Percentiles rank a stretch among this genome's conserved stretches.
Conservation (phyloP, 768 basidiomycete genomes). For the Suillus weaverae region DNA sequence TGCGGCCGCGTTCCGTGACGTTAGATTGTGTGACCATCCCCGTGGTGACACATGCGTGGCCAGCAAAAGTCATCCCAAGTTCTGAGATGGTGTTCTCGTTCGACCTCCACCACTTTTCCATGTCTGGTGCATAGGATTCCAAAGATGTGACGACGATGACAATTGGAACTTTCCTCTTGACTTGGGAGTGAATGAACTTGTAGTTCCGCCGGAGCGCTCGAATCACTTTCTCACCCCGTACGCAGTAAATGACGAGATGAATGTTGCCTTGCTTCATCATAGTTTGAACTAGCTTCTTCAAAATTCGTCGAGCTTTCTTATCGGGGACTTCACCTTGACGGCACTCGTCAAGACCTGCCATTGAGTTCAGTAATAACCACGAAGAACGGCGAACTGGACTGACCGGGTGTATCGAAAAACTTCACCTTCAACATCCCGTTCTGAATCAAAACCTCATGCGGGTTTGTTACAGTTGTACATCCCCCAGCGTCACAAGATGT, state of each 20-base stretch:
- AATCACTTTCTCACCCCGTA: constrained; percentile 39
- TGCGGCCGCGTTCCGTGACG: too few relatives aligned
- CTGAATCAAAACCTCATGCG: neutral
- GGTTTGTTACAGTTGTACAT: neutral
- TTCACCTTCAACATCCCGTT: neutral
- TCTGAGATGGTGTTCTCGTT: constrained; percentile 8
- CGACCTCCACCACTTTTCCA: constrained; percentile 39
- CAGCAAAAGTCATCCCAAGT: neutral
- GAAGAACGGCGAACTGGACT: neutral
- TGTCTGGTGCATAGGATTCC: constrained; percentile 23
- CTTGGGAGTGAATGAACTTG: constrained; percentile 36
- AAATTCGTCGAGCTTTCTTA: neutral
- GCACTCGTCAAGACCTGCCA: neutral
- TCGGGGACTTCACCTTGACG: neutral
- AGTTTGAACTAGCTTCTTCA: neutral
- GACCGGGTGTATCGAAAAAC: neutral
- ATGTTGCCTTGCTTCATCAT: constrained; percentile 25
- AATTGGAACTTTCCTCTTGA: constrained; percentile 34
- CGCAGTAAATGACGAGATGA: constrained; percentile 40
- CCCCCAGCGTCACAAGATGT: neutral
- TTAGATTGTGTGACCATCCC: too few relatives aligned
- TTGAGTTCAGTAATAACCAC: neutral
- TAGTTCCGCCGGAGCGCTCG: constrained; percentile 37
- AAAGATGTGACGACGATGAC: constrained; percentile 41
- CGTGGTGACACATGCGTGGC: neutral